Conservation (phyloP, 176 grass and related monocot species). For the Avena insularis region DNA sequence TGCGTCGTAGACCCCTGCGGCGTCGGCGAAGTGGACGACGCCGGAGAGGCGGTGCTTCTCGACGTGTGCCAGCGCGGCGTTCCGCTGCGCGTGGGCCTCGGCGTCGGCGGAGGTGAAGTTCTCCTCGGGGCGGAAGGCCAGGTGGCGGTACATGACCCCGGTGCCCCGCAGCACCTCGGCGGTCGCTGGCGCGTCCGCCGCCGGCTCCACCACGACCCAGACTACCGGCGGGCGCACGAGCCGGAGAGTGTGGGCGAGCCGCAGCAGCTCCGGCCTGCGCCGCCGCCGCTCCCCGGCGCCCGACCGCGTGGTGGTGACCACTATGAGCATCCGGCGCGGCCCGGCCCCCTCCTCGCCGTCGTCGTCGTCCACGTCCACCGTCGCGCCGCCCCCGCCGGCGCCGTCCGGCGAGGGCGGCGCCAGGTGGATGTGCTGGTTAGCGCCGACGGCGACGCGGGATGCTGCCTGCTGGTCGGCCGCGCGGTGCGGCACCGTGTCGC, state of each 20-base stretch:
- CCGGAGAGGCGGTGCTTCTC: slow-evolving; percentile 86
- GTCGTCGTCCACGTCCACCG: slow-evolving; percentile 55
- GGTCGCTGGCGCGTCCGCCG: slow-evolving; percentile 51
- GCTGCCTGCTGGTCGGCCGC: slow-evolving; percentile 33
- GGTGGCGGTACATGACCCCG: slow-evolving; percentile 93
- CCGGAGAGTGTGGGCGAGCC: slow-evolving; percentile 74
- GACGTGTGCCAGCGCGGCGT: slow-evolving; percentile 84
- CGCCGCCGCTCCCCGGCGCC: slow-evolving; percentile 47
- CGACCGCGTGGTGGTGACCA: slow-evolving; percentile 81
- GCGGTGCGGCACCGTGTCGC: background rate
- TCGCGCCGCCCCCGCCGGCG: background rate
- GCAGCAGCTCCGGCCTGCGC: slow-evolving; percentile 56
- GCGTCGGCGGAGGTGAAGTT: slow-evolving; percentile 75
- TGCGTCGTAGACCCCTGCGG: slow-evolving; percentile 67
- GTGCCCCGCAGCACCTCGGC: slow-evolving; percentile 78
- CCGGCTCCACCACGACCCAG: slow-evolving; percentile 89
- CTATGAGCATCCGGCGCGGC: slow-evolving; percentile 59
- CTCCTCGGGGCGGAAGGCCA: slow-evolving; percentile 78
- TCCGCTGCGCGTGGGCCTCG: slow-evolving; percentile 86
- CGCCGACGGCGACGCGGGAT: slow-evolving; percentile 8
- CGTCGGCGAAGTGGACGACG: slow-evolving; percentile 80
- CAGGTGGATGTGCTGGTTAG: slow-evolving; percentile 33
- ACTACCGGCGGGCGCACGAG: slow-evolving; percentile 76
- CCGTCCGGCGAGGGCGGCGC: slow-evolving; percentile 1
- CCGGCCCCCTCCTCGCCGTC: slow-evolving; percentile 40